phyloP scores from a whole-genome alignment of 352 stramenopile genomes.

The Globisporangium nagaii region DNA sequence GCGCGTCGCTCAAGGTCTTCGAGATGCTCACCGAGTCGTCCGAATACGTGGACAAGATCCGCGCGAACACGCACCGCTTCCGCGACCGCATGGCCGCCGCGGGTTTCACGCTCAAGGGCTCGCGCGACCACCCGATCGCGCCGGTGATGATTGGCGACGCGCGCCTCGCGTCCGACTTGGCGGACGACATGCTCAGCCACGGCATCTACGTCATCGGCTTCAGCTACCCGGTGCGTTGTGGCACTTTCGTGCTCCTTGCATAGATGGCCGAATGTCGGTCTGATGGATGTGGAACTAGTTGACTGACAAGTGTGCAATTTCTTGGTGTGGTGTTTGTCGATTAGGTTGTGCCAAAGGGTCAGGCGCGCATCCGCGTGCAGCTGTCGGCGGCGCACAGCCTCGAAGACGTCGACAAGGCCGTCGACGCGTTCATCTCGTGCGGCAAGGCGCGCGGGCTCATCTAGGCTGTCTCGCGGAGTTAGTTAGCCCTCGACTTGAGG shows the following conservation, averaged over 20 bases:
- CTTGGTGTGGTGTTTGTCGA: neutral
- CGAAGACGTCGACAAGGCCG: slow-evolving; percentile 88
- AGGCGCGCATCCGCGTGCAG: slow-evolving; percentile 91
- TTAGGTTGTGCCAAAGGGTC: slow-evolving; percentile 88
- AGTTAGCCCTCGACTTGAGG: too few species aligned
- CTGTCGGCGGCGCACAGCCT: slow-evolving; percentile 88
- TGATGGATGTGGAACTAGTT: neutral
- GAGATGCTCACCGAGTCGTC: slow-evolving; percentile 86
- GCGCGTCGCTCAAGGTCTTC: slow-evolving; percentile 91
- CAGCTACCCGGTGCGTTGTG: slow-evolving; percentile 88
- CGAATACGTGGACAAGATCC: slow-evolving; percentile 86
- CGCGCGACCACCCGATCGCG: slow-evolving; percentile 86
- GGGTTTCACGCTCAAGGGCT: slow-evolving; percentile 88
- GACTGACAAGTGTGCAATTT: neutral
- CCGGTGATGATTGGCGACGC: slow-evolving; percentile 92
- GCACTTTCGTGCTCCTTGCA: too few species aligned
- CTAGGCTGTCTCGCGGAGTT: too few species aligned
- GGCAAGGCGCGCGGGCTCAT: slow-evolving; percentile 80
- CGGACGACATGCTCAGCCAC: slow-evolving; percentile 89
- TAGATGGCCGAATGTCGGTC: too few species aligned
- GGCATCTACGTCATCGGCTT: slow-evolving; percentile 95
- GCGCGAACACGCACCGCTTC: slow-evolving; percentile 89
- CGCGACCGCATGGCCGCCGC: slow-evolving; percentile 87
- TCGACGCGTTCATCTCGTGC: slow-evolving; percentile 91
- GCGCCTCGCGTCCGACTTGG: slow-evolving; percentile 82